Evolutionary conservation across 176 grass and related monocot species (phyloP).

Genomic region (Coix lacrymajobi): DNA sequence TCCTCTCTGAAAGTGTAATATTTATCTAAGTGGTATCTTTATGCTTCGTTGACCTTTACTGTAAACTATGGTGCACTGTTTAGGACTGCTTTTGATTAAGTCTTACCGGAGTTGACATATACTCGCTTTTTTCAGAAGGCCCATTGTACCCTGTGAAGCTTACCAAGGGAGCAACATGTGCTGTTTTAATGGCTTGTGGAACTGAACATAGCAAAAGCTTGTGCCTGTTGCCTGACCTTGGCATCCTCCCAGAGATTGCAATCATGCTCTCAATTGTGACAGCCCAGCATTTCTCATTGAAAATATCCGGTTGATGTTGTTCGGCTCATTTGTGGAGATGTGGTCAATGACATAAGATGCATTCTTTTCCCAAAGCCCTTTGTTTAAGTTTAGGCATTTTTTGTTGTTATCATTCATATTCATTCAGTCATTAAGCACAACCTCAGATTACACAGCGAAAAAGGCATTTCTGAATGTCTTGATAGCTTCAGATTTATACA

Average conservation of each 20-base stretch:
- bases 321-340: conserved; percentile 42
- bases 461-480: conserved; percentile 23
- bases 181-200: conserved; percentile 38
- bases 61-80: conserved; percentile 3
- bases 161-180: conserved; percentile 33
- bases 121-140: conserved; percentile 40
- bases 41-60: conserved; percentile 1
- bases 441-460: conserved; percentile 13
- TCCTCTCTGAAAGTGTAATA: too few relatives aligned
- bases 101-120: conserved; percentile 29
- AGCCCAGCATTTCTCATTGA: conserved; percentile 20
- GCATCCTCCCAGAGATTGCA: conserved; percentile 24
- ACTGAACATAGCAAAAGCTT: conserved; percentile 46
- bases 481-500: conserved; percentile 37
- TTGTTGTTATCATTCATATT: conserved; percentile 34
- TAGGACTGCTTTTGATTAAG: neutral
- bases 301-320: conserved; percentile 49
- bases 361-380: conserved; percentile 11
- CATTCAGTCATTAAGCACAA: conserved; percentile 36
- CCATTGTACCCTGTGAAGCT: conserved; percentile 28
- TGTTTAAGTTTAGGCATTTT: conserved; percentile 34
- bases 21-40: neutral
- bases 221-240: conserved; percentile 30
- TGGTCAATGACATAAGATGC: conserved; percentile 31
- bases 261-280: conserved; percentile 7